Percentiles rank a stretch among this genome's conserved stretches.
Conservation (phyloP, 768 basidiomycete species). For the Lentinula aciculospora region DNA sequence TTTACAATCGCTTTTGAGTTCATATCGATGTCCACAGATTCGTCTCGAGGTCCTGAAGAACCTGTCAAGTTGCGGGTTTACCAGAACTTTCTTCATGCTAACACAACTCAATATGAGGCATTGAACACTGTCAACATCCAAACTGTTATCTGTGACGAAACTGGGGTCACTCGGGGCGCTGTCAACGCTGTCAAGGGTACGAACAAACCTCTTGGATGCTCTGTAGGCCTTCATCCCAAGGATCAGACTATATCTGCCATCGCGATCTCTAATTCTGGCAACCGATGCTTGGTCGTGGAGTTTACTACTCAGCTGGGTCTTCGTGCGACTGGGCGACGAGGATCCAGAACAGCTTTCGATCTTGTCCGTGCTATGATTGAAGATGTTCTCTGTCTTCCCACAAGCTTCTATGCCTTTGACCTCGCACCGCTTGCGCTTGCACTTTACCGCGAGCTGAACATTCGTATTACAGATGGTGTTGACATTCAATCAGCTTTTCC, state of each 20-base stretch:
- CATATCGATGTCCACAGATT: background rate
- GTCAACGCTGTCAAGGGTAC: background rate
- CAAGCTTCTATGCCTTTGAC: constrained; percentile 48
- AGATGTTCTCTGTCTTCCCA: constrained; percentile 36
- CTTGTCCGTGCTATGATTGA: constrained; percentile 15
- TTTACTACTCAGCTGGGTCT: constrained; percentile 19
- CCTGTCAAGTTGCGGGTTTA: background rate
- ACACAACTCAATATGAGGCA: background rate
- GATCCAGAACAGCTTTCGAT: constrained; percentile 13
- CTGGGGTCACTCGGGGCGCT: background rate
- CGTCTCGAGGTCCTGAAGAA: background rate
- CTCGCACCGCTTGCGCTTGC: constrained; percentile 44
- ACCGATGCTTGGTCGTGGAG: constrained; percentile 28
- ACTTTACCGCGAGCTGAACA: constrained; percentile 33
- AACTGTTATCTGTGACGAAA: background rate
- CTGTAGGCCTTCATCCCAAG: constrained; percentile 38
- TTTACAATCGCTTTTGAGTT: background rate
- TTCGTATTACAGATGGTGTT: constrained; percentile 44
- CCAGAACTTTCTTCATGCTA: background rate
- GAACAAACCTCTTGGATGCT: constrained; percentile 36
- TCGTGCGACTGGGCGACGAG: constrained; percentile 11
- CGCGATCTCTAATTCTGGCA: constrained; percentile 34
- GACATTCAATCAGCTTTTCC: constrained; percentile 53
- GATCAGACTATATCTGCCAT: constrained; percentile 38
- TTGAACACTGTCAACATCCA: background rate